Conservation (phyloP, 2,329 filamentous ascomycete species). For the Exophiala dermatitidis region DNA sequence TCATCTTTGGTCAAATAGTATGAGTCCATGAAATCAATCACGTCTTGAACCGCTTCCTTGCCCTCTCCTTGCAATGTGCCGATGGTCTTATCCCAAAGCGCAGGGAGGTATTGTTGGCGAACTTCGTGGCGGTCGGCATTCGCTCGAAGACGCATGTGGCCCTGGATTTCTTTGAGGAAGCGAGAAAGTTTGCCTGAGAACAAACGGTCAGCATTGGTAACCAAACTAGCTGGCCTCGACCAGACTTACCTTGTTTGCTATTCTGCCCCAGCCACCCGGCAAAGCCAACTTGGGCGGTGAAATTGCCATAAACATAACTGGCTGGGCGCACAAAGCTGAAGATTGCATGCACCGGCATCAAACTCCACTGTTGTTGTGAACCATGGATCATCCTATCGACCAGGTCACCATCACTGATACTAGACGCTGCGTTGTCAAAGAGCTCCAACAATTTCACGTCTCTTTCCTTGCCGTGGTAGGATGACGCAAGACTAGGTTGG, state of each 20-base stretch:
- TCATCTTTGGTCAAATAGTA: conserved; percentile 94
- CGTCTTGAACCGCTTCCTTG: conserved; percentile 69
- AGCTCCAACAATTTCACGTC: conserved; percentile 79
- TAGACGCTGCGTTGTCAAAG: conserved; percentile 79
- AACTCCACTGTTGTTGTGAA: conserved; percentile 92
- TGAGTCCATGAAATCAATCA: conserved; percentile 94
- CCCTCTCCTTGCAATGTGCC: conserved; percentile 68
- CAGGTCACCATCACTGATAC: conserved; percentile 93
- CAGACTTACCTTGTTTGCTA: conserved; percentile 65
- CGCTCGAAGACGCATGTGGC: conserved; percentile 86
- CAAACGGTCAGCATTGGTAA: conserved; percentile 19
- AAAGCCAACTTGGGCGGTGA: conserved; percentile 65
- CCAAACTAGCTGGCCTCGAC: background rate
- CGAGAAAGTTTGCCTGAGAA: conserved; percentile 57
- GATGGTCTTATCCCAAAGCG: conserved; percentile 75
- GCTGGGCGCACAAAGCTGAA: conserved; percentile 92
- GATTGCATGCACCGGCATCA: conserved; percentile 93
- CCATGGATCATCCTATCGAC: conserved; percentile 98
- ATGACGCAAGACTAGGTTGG: conserved; percentile 60
- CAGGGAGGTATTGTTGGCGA: conserved; percentile 85
- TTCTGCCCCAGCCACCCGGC: conserved; percentile 93
- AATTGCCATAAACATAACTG: conserved; percentile 74
- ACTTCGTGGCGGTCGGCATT: conserved; percentile 91
- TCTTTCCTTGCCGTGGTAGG: conserved; percentile 59
- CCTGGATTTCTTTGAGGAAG: conserved; percentile 86